These are phyloP conservation scores for Talaromyces sp. DNA, from an alignment of 2,329 filamentous ascomycete species.

Conservation along the genomic window DNA sequence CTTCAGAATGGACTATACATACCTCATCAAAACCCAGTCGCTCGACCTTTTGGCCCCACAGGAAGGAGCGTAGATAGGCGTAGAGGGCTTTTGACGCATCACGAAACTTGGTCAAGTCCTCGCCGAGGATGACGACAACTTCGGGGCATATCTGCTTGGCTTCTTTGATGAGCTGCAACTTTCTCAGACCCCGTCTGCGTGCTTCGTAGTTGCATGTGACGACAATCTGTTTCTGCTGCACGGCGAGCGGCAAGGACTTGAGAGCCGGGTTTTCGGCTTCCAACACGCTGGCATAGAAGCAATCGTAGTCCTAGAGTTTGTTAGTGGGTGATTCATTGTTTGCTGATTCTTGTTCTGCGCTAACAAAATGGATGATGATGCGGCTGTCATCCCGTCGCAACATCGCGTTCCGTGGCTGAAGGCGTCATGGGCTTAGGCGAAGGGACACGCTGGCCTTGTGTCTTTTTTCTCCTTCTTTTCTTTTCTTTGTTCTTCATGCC, in stretches of 20 bases:
- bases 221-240: constrained; percentile 89
- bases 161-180: constrained; percentile 79
- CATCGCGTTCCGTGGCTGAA: constrained; percentile 3
- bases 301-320: constrained; percentile 48
- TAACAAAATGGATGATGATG: constrained; percentile 76
- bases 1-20: constrained; percentile 19
- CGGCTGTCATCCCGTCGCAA: constrained; percentile 53
- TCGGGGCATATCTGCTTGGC: constrained; percentile 77
- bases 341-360: constrained; percentile 16
- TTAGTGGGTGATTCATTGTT: neutral
- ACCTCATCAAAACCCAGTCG: constrained; percentile 89
- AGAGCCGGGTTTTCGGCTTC: constrained; percentile 73
- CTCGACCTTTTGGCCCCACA: constrained; percentile 75
- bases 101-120: constrained; percentile 79
- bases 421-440: neutral
- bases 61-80: constrained; percentile 63
- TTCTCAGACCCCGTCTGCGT: constrained; percentile 58
- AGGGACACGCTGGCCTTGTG: neutral
- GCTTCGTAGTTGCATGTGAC: constrained; percentile 95
- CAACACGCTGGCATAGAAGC: constrained; percentile 90
- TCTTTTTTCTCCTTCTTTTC: neutral
- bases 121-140: constrained; percentile 76
- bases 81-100: constrained; percentile 80
- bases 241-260: constrained; percentile 68
- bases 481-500: neutral